A percentile compares a stretch with the other conserved stretches of the same genome.
phyloP scores from a whole-genome alignment of 352 stramenopile species.

The Phytophthora ohioensis region DNA sequence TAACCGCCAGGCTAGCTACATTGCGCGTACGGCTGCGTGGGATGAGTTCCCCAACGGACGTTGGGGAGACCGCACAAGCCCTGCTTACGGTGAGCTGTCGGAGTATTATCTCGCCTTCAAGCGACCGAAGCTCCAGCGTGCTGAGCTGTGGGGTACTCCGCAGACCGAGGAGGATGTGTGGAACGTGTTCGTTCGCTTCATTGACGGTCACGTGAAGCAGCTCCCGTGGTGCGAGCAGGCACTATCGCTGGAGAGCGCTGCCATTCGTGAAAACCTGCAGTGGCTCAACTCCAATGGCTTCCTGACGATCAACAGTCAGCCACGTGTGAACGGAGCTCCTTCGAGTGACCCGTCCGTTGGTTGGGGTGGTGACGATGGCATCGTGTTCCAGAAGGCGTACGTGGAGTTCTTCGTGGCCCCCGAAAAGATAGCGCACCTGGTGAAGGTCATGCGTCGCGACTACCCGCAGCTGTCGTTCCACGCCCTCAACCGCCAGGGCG shows the following conservation, averaged over 20 bases:
- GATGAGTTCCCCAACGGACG: constrained; percentile 97
- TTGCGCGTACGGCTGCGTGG: constrained; percentile 96
- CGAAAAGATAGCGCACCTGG: constrained; percentile 68
- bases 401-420: constrained; percentile 98
- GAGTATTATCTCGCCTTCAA: constrained; percentile 94
- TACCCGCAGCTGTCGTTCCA: constrained; percentile 86
- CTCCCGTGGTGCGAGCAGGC: constrained; percentile 98
- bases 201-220: constrained; percentile 83
- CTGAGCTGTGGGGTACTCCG: constrained; percentile 87
- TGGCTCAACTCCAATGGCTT: constrained; percentile 92
- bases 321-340: constrained; percentile 89
- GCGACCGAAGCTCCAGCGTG: constrained; percentile 76
- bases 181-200: constrained; percentile 94
- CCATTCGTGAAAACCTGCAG: constrained; percentile 87
- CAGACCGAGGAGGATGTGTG: constrained; percentile 91
- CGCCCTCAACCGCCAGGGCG: constrained; percentile 69
- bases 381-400: constrained; percentile 99
- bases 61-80: constrained; percentile 95
- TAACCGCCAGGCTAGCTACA: constrained; percentile 97
- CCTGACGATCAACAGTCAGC: constrained; percentile 97
- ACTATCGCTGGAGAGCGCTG: constrained; percentile 92
- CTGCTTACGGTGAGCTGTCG: constrained; percentile 96
- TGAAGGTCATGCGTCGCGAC: constrained; percentile 62
- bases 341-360: constrained; percentile 93
- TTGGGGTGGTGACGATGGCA: constrained; percentile 95